Percentiles rank a stretch among this genome's conserved stretches.
Evolutionary conservation across 352 stramenopile genomes (phyloP).

Genomic region (Globisporangium mamillatum): DNA sequence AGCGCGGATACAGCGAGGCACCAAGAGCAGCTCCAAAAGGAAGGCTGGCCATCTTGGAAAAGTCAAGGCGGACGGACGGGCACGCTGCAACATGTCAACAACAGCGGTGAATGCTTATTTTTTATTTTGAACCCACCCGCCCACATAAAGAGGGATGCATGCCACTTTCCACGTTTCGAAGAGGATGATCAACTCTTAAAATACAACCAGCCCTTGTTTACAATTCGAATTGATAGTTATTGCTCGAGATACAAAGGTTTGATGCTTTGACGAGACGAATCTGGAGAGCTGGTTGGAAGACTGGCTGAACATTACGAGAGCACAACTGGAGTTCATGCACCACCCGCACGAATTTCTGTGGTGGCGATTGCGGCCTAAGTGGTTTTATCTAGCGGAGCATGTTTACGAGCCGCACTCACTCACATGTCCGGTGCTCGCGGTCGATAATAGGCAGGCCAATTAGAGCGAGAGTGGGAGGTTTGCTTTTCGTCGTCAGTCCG

Average conservation of each 20-base stretch:
- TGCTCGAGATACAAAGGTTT: not conserved
- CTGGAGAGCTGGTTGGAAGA: not conserved
- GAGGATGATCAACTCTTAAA: not conserved
- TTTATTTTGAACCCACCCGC: not conserved
- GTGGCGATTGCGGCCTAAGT: not conserved
- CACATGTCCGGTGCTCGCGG: not conserved
- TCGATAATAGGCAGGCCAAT: not conserved
- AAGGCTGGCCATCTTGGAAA: not conserved
- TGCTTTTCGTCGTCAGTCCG: conserved; percentile 4
- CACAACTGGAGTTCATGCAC: not conserved
- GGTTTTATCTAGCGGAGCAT: not conserved
- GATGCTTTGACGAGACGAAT: not conserved
- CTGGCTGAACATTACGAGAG: not conserved
- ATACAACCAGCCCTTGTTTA: not conserved
- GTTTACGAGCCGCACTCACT: not conserved
- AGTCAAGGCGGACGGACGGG: not conserved
- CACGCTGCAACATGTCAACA: not conserved
- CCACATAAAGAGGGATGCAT: not conserved
- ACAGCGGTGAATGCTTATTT: not conserved
- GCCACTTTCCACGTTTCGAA: not conserved
- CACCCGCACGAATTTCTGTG: not conserved
- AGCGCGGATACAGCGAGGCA: not conserved
- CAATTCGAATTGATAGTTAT: not conserved
- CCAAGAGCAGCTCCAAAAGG: not conserved
- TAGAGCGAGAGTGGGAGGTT: not conserved